Conservation (phyloP, 495 filamentous ascomycete species). For the Neurospora sp. region DNA sequence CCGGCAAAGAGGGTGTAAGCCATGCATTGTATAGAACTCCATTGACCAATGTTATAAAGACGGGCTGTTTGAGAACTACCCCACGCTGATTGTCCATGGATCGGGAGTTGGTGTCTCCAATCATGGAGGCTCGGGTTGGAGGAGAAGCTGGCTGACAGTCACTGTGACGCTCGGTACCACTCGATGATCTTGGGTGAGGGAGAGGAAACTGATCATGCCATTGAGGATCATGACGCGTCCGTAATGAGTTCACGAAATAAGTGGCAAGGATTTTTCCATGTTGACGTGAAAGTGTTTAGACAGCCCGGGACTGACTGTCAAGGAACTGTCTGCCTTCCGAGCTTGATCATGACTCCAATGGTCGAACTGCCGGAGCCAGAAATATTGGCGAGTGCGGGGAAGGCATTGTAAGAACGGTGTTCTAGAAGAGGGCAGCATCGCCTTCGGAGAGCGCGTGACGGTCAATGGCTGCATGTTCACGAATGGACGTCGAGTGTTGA, state of each 20-base stretch:
- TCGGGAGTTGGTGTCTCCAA: not conserved
- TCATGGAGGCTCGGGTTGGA: rapidly evolving
- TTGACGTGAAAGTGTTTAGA: no score
- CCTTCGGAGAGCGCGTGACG: not conserved
- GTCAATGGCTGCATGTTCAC: not conserved
- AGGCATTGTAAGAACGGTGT: no score
- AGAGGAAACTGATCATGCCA: no score
- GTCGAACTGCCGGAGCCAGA: not conserved
- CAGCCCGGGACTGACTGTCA: no score
- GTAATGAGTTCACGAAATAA: no score
- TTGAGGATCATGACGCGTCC: no score
- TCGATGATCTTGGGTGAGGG: no score
- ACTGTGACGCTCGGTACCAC: no score
- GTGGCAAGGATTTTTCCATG: no score
- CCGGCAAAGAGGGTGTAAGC: not conserved
- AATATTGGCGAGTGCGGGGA: not conserved
- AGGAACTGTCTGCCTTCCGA: no score
- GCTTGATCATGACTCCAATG: not conserved
- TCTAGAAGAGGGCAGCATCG: not conserved
- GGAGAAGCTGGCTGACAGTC: not conserved
- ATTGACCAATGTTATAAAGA: not conserved
- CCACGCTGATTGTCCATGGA: not conserved
- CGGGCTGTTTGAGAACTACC: not conserved
- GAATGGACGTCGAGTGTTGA: not conserved
- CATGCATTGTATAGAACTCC: not conserved